phyloP scores from a whole-genome alignment of 1,139 yeast species.

The Yamadazyma atlantica region DNA sequence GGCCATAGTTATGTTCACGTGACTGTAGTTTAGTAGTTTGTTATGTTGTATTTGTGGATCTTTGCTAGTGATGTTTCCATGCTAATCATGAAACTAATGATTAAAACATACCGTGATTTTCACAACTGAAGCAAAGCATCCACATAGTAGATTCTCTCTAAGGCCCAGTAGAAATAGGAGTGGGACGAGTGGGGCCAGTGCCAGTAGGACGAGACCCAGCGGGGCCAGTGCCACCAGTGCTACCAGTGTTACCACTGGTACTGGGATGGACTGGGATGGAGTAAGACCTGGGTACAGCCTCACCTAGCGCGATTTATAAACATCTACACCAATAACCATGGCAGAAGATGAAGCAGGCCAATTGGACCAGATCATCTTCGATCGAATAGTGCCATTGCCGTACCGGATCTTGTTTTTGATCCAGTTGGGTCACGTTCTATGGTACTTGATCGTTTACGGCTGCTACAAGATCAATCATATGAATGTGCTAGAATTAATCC shows the following conservation, averaged over 20 bases:
- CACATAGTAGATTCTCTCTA: no score
- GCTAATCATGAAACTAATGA: constrained; percentile 52
- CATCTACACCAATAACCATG: no score
- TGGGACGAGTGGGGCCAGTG: no score
- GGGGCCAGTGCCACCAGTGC: no score
- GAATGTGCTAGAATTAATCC: constrained; percentile 37
- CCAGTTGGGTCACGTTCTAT: constrained; percentile 32
- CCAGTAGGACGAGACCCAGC: no score
- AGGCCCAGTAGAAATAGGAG: no score
- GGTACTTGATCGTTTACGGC: constrained; percentile 33
- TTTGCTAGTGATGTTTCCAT: constrained; percentile 49
- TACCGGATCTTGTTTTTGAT: constrained; percentile 34
- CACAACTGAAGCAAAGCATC: constrained; percentile 19
- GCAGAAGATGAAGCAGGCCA: constrained; percentile 11
- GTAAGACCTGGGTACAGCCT: no score
- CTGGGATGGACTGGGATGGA: no score
- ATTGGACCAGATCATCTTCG: constrained; percentile 19
- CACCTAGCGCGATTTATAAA: no score
- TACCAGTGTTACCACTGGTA: no score
- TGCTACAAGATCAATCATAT: constrained; percentile 22
- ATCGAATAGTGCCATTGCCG: constrained; percentile 37
- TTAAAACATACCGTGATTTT: constrained; percentile 30
- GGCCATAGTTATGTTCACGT: no score
- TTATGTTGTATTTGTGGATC: not conserved
- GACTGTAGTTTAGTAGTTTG: not conserved